phyloP scores from a whole-genome alignment of 2,329 filamentous ascomycete genomes.

The Fusarium neocosmosporiellum region DNA sequence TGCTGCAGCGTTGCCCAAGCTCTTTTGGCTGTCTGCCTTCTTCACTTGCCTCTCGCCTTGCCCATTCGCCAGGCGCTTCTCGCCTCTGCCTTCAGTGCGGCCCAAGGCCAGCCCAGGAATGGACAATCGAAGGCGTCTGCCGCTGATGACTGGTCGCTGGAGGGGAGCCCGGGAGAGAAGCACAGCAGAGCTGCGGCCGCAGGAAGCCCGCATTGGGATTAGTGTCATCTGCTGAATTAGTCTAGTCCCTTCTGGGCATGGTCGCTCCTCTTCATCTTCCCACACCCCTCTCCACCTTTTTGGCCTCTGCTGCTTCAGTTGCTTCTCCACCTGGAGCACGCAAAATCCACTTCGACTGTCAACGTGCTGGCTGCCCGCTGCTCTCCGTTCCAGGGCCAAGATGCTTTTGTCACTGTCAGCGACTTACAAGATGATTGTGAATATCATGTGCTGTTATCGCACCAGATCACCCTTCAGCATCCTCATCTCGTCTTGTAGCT shows the following conservation, averaged over 20 bases:
- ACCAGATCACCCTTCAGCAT: background rate
- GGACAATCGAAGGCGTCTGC: constrained; percentile 7
- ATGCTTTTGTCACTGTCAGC: constrained; percentile 13
- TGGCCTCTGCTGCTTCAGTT: constrained; percentile 25
- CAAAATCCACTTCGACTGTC: constrained; percentile 29
- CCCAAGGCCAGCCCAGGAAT: constrained; percentile 22
- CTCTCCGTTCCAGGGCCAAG: constrained; percentile 22
- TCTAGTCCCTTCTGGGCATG: constrained; percentile 13
- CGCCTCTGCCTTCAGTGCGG: background rate
- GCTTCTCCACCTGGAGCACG: constrained; percentile 31
- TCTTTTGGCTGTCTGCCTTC: constrained; percentile 12
- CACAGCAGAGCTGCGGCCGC: constrained; percentile 27
- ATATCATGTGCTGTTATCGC: constrained; percentile 9
- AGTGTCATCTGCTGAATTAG: background rate
- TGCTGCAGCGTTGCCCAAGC: constrained; percentile 24
- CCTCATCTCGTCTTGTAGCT: background rate
- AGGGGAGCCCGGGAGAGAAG: constrained; percentile 31
- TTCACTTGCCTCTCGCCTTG: background rate
- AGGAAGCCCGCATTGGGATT: constrained; percentile 24
- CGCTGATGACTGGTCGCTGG: constrained; percentile 5
- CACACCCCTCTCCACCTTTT: constrained; percentile 25
- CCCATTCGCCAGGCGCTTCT: constrained; percentile 4
- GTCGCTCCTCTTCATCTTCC: background rate
- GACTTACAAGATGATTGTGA: constrained; percentile 4
- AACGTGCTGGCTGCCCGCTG: constrained; percentile 25